Evolutionary conservation across 805 yeast genomes (phyloP).

Genomic region (Pichia heedii): DNA sequence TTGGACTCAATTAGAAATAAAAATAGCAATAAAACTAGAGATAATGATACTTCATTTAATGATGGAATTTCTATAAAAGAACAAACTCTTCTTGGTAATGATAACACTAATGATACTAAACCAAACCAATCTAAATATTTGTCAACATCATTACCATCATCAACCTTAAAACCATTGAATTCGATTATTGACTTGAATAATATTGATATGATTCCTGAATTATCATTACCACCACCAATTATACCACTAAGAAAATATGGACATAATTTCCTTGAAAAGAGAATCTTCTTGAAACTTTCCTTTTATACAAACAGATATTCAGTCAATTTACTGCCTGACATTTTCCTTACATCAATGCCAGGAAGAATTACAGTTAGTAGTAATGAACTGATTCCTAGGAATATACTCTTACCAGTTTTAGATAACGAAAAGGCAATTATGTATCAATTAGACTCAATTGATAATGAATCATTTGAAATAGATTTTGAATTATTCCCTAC

Average conservation of each 20-base stretch:
- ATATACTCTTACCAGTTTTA: constrained; percentile 67
- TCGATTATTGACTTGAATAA: constrained; percentile 23
- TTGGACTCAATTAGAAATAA: constrained; percentile 25
- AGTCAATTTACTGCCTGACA: constrained; percentile 36
- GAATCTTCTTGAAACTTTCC: constrained; percentile 70
- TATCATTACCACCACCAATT: constrained; percentile 92
- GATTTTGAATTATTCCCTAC: constrained; percentile 91
- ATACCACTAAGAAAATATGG: constrained; percentile 91
- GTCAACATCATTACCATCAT: constrained; percentile 7
- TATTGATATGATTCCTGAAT: constrained; percentile 76
- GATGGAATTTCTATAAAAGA: no score
- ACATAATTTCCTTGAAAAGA: constrained; percentile 88
- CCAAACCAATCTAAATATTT: background rate
- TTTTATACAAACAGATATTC: constrained; percentile 45
- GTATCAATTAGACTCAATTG: constrained; percentile 75
- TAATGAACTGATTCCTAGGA: constrained; percentile 81
- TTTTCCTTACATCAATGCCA: constrained; percentile 42
- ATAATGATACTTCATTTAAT: background rate
- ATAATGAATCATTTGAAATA: constrained; percentile 54
- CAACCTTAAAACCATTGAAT: constrained; percentile 1
- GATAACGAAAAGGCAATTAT: constrained; percentile 58
- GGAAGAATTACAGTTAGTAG: constrained; percentile 77
- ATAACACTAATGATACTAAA: background rate
- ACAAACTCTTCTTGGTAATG: no score
- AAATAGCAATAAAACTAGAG: background rate